These are phyloP conservation scores for Crithidia fasciculata DNA, from an alignment of 208 protist genomes.

Conservation along the genomic window DNA sequence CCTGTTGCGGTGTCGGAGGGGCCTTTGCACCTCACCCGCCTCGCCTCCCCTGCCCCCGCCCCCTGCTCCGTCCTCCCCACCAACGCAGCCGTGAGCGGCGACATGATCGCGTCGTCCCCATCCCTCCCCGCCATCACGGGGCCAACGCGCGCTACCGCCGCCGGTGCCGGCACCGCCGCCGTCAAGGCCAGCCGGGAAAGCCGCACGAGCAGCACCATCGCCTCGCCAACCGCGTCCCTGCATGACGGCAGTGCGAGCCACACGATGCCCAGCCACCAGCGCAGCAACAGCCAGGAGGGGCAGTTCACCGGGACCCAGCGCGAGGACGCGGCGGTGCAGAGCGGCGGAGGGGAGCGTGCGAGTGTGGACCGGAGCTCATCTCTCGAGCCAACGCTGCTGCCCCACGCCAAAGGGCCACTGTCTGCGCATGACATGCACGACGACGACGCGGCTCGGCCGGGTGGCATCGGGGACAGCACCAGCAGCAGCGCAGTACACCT, in stretches of 20 bases:
- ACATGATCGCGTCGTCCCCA: background rate
- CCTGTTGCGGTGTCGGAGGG: background rate
- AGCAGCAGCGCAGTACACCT: slow-evolving; percentile 17
- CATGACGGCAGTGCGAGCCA: background rate
- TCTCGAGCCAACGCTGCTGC: too few species aligned
- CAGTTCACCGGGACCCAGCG: too few species aligned
- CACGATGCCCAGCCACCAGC: background rate
- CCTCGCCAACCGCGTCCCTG: background rate
- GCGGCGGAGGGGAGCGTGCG: too few species aligned
- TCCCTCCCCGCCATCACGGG: too few species aligned
- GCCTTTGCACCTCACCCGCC: background rate
- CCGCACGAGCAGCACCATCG: background rate
- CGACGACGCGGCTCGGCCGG: background rate
- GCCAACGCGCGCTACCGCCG: background rate
- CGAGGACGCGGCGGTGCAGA: too few species aligned
- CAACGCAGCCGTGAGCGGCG: background rate
- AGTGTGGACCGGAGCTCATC: too few species aligned
- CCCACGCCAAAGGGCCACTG: slow-evolving; percentile 4
- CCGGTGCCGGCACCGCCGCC: slow-evolving; percentile 7
- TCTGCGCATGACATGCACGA: background rate
- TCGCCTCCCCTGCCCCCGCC: background rate
- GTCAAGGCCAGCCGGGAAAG: slow-evolving; percentile 9
- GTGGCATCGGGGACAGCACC: too few species aligned
- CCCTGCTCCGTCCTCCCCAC: background rate
- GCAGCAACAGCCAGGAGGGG: background rate